Base-by-base conservation (phyloP, 495 filamentous ascomycete genomes). In the Penicillium dipodomyicola region DNA sequence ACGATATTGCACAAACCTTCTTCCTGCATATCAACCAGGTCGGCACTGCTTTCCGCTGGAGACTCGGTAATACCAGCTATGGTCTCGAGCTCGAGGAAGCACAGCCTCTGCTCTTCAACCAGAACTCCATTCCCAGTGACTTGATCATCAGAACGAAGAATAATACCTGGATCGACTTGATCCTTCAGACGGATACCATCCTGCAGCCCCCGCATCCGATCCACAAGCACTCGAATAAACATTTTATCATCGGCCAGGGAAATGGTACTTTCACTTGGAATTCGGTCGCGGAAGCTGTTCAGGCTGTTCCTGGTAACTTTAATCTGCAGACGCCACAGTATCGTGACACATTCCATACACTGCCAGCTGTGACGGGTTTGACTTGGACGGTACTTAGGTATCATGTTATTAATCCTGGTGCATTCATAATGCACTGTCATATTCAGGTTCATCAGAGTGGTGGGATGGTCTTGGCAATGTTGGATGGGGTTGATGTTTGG, bases 181-280 rank as follows among this genome's bases (percentile, higher is more conserved):
- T 86, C 37, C 67, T 84, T 35, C 64, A 72, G 37, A 65, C 72
- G 2, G 48, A 56, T 11, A 60, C 65, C 1, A 61, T 72, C 8
- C 54, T 76, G 5, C 65, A 73, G 48, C 71, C 77, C 0, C 65
- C 77, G 35, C 84, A 87, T 53, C 78, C 80, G 0, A 80, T 87
- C 49, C 84, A 87, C 69, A 86, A 86, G 62, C 84, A 87, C 66
- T 80, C 76, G 20, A 86, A 80, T 64, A 85, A 84, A 55, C 78
- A 73, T 53, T 84, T 77, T 57, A 65, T 80, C 27, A 79, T 86
- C 52, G 84, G 84, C 1, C 54, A 65, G 33, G 83, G 81, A 3
- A 54, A 43, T 0, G 82, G 82, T 0, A 56, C 45, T 0, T 87
- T 80, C 57, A 80, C 68, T 5, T 86, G 75, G 52, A 65, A 67